Conservation (phyloP, 306 rosid genomes). For the Prosopis cineraria region DNA sequence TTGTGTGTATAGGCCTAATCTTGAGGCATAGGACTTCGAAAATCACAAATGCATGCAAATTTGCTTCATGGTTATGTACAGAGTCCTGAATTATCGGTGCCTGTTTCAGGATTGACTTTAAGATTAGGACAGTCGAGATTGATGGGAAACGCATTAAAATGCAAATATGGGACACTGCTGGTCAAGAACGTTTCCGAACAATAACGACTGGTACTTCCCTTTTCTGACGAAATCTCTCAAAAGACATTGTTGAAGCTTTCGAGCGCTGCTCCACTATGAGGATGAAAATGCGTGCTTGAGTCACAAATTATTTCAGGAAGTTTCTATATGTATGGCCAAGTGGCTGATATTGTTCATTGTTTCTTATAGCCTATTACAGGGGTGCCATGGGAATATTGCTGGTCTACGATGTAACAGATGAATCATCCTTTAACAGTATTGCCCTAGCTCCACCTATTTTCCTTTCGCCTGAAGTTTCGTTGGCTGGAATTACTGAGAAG, state of each 20-base stretch:
- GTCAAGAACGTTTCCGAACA: constrained; percentile 45
- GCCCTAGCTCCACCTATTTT: not conserved
- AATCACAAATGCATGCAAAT: not conserved
- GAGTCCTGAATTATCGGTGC: not conserved
- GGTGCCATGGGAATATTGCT: constrained; percentile 46
- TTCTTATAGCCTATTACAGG: constrained; percentile 39
- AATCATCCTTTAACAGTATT: constrained; percentile 43
- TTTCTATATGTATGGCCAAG: not conserved
- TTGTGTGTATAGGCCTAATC: not conserved
- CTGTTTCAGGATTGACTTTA: constrained; percentile 40
- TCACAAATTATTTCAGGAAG: not conserved
- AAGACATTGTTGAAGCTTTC: not conserved
- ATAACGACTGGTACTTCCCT: constrained; percentile 36
- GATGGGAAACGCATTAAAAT: constrained; percentile 42
- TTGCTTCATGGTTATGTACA: not conserved
- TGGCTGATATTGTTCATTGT: constrained; percentile 10
- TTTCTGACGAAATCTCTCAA: not conserved
- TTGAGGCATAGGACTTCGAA: not conserved
- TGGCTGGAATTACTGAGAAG: not conserved
- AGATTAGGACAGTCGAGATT: constrained; percentile 39
- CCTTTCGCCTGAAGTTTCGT: not conserved
- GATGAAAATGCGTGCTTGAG: not conserved
- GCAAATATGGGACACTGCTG: constrained; percentile 49
- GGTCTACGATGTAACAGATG: constrained; percentile 44
- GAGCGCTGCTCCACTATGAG: not conserved